Evolutionary conservation across 176 grass and related monocot genomes (phyloP), one percentile per base, ranked within the genome.

Genomic region (Musa itinerans): DNA sequence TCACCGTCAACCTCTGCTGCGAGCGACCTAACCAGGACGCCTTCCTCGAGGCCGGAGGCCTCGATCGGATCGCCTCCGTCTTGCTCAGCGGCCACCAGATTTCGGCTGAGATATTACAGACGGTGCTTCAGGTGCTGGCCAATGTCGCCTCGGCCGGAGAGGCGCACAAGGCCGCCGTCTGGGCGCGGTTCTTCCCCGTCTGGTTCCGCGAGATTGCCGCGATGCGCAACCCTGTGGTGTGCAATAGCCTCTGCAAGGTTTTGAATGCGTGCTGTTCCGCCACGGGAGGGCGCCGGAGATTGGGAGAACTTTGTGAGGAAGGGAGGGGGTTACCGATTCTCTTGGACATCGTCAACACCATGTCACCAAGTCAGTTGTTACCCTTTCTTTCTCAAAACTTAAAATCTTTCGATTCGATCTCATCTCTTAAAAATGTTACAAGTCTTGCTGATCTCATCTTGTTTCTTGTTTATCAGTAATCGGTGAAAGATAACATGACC

Each of bases 61-160:
- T 19, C 68, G 68, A 70, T 70, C 43, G 68, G 34, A 16, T 70
- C 68, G 68, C 68, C 48, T 70, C 68, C 43, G 68, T 50, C 68
- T 48, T 70, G 10, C 10, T 65, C 34, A 6, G 68, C 9, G 68
- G 48, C 2, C 48, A 34, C 15, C 48, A 15, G 13, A 17, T 48
- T 48, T 51, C 43, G 15, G 48, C 11, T 17, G 68, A 70, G 48
- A 50, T 70, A 16, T 14, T 70, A 1, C 68, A 16, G 11, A 2
- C 17, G 1, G 68, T 70, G 68, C 68, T 70, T 50, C 43, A 50
- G 29, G 48, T 70, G 9, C 48, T 70, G 13, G 68, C 2, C 9
- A 70, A n/a, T 50, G 5, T 70, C 19, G 34, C 43, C 19, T 16
- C 13, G 9, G 68, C 16, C 48, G 48, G 17, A 5, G 68, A 70